Base-by-base conservation (phyloP, 2,329 filamentous ascomycete genomes). In the Diaporthe velutina region DNA sequence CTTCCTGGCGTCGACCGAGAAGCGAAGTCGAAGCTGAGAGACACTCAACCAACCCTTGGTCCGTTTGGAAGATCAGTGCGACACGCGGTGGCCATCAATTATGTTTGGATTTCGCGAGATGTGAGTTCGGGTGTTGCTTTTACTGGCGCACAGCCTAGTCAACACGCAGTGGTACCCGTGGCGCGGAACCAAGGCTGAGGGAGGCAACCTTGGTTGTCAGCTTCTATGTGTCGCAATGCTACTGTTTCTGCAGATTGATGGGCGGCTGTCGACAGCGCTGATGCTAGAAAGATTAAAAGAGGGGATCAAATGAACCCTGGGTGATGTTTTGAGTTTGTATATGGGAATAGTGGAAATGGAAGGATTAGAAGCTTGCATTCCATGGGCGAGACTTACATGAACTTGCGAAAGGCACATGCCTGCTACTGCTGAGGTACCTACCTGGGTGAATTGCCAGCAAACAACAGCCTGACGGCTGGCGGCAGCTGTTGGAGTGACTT, bases 391-490 rank as follows among this genome's bases (percentile, higher is more conserved):
- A 71, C 73, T 71, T 54, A 55, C 73, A 72, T 54, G 40, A 48
- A 38, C 68, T 33, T 50, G 57, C 58, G 52, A 45, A 54, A 40
- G 48, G 45, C 61, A 52, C 33, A 67, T 67, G 64, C 61, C 28
- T 48, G 40, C 40, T 35, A 25, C 12, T 17, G 61, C 42, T 35
- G 61, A 52, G 45, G 42, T 50, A 66, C 6, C 48, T 50, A 66
- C 6, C 48, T 25, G 9, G n/a, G 22, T 25, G 15, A 12, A 12
- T 25, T 33, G 42, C 19, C 61, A 67, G 19, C 42, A 35, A 38
- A 52, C 64, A 22, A 28, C 64, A 40, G 64, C 9, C n/a, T n/a
- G 64, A 40, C 71, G 74, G 74, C 74, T 74, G 67, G 66, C 54
- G 45, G 57, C 71, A 71, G 66, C 70, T 74, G 72, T 17, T 70